Evolutionary conservation across 2,329 filamentous ascomycete species (phyloP), one percentile per base, ranked within the genome.

Genomic region (Fusarium caatingaense): DNA sequence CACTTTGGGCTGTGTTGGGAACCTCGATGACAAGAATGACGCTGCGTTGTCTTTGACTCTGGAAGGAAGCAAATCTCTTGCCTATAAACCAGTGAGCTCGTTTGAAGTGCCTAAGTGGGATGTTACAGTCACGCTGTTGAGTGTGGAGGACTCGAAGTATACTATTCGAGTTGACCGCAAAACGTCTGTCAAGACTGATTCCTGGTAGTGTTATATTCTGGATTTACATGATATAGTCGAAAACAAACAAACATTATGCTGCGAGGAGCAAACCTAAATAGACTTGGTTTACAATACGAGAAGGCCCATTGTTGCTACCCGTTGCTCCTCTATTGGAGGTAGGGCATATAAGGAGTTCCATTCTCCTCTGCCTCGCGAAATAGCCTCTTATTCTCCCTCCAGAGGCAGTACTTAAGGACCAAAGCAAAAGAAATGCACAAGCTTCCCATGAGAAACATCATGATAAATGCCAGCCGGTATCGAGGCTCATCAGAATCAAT

Each of bases 221-320:
- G 1, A 10, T 34, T 0, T 10, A 34, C 32, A 34, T 27, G 1
- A 16, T 1, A 32, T 8, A 5, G 8, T 10, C 4, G 8, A 34
- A 2, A 10, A 34, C 9, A 10, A 1, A 34, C 15, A 18, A 34
- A 8, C 8, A 10, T 34, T 18, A 2, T 34, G 5, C 5, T 10
- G 32, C 5, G 8, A 18, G 0, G 16, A 18, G 5, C 8, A 34
- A 34, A 34, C 8, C 1, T 2, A 34, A 8, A 5, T 34, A 34
- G 9, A 34, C 16, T 8, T 10, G 2, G 16, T 34, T 10, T 34
- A 34, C 16, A 34, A 34, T 8, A 10, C 32, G 3, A 8, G 5
- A 18, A 34, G 8, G 18, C 32, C 18, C 6, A 34, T 34, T 34
- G 16, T 34, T 34, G 32, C 32, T 34, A 18, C 32, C 32, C 5